Evolutionary conservation across 495 filamentous ascomycete genomes (phyloP), one percentile per base, ranked within the genome.

Genomic region (Schizothecium vesticola): DNA sequence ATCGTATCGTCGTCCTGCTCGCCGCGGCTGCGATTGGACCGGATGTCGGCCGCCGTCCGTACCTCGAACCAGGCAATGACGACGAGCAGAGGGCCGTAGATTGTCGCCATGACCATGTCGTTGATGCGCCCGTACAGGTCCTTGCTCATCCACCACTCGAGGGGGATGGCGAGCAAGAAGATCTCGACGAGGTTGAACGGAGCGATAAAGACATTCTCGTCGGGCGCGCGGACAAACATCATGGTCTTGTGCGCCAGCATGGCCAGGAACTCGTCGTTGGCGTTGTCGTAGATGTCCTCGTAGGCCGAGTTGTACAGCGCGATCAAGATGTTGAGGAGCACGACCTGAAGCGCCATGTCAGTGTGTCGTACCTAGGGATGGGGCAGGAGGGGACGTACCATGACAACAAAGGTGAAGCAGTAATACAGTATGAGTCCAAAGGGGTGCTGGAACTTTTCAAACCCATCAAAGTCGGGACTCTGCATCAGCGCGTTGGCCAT

Each of bases 301-400:
- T 99, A 99, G 28, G 96, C 94, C 70, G 88, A 91, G 77, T 98
- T 98, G 80, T 97, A 99, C 5, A 99, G 86, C 0, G 95, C 95
- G 71, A 99, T 97, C 43, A 99, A 87, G 75, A 97, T 90, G 76
- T 97, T 97, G 66, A 97, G 81, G 13, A 97, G 85, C 26, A 97
- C 87, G 21, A 88, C 75, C 79, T 73, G 51, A 16, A 31, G 33
- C 24, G 21, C 22, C 55, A 13, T 9, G 64, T 59, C 29, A 66
- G 56, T n/a, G n/a, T 24, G 3, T 43, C 19, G 33, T 19, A 19
- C 12, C 33, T 33, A 16, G 1, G 3, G 13, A 43, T 7, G n/a
- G 21, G 24, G 22, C 33, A 29, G 70, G 56, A n/a, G 23, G 55
- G 10, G n/a, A 74, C 78, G 12, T 65, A 82, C 93, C 92, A 97